phyloP scores from a whole-genome alignment of 2,329 filamentous ascomycete genomes.

The Fusarium sp. region DNA sequence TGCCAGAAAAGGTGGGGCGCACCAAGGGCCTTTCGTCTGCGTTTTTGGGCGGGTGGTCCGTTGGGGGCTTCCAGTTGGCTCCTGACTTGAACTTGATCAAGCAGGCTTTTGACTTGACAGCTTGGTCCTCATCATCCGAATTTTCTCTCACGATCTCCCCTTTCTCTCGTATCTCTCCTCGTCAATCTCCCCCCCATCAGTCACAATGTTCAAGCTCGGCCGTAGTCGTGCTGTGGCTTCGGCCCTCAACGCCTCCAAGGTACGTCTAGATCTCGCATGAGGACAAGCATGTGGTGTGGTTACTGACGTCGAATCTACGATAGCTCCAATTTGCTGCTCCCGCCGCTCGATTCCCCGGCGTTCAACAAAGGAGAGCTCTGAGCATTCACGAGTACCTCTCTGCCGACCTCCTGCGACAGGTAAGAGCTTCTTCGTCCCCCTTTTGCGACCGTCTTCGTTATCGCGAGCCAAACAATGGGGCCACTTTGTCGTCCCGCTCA shows the following conservation, averaged over 20 bases:
- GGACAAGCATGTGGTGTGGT: conserved; percentile 5
- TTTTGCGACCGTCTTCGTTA: conserved; percentile 24
- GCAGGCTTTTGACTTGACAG: conserved; percentile 33
- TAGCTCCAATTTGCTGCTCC: conserved; percentile 54
- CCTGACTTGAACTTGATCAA: conserved; percentile 32
- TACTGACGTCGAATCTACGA: conserved; percentile 27
- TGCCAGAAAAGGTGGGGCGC: conserved; percentile 33
- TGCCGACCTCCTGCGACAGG: conserved; percentile 85
- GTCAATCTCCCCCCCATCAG: conserved; percentile 24
- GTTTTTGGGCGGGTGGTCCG: conserved; percentile 23
- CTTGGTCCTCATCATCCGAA: conserved; percentile 39
- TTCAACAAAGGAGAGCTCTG: conserved; percentile 87
- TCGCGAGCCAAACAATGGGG: conserved; percentile 23
- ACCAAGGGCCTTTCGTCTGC: conserved; percentile 1
- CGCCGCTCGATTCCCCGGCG: conserved; percentile 70
- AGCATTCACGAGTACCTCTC: conserved; percentile 99
- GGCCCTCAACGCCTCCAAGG: conserved; percentile 82
- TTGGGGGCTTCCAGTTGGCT: conserved; percentile 22
- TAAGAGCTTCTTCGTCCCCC: conserved; percentile 51
- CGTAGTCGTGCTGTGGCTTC: conserved; percentile 84
- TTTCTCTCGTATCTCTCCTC: conserved; percentile 11
- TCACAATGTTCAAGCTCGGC: conserved; percentile 85
- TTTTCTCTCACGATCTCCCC: conserved; percentile 29
- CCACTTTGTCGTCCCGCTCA: conserved; percentile 2
- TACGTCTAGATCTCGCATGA: conserved; percentile 56